Conservation (phyloP, 1,284 basidiomycete species). For the Athelia sp. region DNA sequence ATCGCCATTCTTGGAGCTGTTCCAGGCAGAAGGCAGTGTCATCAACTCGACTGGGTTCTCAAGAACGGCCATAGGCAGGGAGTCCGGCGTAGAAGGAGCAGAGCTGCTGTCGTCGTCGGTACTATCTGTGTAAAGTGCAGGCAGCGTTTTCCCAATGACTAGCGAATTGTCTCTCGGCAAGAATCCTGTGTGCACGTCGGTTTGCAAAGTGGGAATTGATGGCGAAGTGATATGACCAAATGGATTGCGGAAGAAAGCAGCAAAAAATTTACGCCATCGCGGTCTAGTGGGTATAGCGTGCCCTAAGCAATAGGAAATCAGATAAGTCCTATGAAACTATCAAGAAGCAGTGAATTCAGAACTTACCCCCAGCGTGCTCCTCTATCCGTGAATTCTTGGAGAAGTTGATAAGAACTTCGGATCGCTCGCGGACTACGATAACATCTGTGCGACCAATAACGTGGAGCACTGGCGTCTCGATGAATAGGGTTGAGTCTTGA, state of each 20-base stretch:
- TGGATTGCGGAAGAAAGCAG: conserved; percentile 7
- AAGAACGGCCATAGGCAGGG: no score
- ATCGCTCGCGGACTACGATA: conserved; percentile 8
- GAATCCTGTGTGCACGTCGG: no score
- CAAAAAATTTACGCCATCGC: conserved; percentile 9
- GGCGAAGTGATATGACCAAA: conserved; percentile 9
- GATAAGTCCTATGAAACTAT: no score
- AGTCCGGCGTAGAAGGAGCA: no score
- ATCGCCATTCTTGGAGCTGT: no score
- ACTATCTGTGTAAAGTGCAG: no score
- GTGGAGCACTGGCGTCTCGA: conserved; percentile 6
- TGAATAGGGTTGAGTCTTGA: background rate
- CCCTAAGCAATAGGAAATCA: background rate
- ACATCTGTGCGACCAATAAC: conserved; percentile 9
- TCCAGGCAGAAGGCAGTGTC: no score
- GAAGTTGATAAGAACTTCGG: conserved; percentile 4
- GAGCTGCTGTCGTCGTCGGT: no score
- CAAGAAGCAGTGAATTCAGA: background rate
- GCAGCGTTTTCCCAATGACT: no score
- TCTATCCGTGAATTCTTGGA: conserved; percentile 6
- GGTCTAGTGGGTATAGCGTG: conserved; percentile 8
- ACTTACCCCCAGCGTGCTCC: conserved; percentile 7
- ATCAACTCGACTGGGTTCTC: no score
- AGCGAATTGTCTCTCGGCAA: no score
- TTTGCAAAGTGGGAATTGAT: no score